These are phyloP conservation scores for Diaporthe amygdali DNA, from an alignment of 2,329 filamentous ascomycete species.

Conservation along the genomic window DNA sequence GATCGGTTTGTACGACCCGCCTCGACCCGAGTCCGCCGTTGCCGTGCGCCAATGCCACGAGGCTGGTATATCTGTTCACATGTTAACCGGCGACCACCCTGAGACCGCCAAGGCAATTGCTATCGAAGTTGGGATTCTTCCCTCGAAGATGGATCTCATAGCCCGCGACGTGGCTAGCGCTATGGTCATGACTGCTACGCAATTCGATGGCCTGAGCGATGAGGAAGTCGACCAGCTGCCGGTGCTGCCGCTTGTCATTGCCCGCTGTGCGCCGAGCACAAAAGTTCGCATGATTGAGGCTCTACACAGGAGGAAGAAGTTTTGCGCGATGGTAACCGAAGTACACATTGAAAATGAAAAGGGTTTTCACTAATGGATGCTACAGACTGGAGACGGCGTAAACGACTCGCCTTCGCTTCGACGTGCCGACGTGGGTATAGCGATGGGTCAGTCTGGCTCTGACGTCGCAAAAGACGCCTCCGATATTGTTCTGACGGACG, in stretches of 20 bases:
- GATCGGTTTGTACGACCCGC: slow-evolving; percentile 74
- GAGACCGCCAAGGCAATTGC: slow-evolving; percentile 65
- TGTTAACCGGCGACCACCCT: slow-evolving; percentile 68
- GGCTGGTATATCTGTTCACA: slow-evolving; percentile 64
- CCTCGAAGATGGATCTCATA: not conserved
- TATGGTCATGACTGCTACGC: slow-evolving; percentile 59
- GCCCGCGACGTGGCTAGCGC: slow-evolving; percentile 52
- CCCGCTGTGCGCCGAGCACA: slow-evolving; percentile 72
- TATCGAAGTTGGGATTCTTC: slow-evolving; percentile 38
- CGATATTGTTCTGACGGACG: slow-evolving; percentile 71
- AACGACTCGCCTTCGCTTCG: slow-evolving; percentile 71
- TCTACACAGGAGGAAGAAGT: slow-evolving; percentile 66
- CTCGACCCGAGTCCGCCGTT: slow-evolving; percentile 66
- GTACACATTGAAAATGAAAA: not conserved
- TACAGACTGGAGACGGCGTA: slow-evolving; percentile 72
- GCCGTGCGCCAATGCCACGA: slow-evolving; percentile 60
- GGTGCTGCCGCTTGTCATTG: slow-evolving; percentile 69
- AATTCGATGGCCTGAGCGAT: slow-evolving; percentile 68
- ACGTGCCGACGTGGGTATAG: slow-evolving; percentile 70
- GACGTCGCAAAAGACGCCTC: slow-evolving; percentile 70
- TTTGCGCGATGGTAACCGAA: slow-evolving; percentile 57
- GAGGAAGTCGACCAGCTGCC: slow-evolving; percentile 67
- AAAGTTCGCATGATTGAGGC: slow-evolving; percentile 79
- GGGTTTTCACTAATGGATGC: not conserved
- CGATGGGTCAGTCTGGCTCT: slow-evolving; percentile 64